Percentiles rank a stretch among this genome's conserved stretches.
These are phyloP conservation scores for Lasiodiplodia citricola DNA, from an alignment of 2,329 filamentous ascomycete species.

Conservation along the genomic window DNA sequence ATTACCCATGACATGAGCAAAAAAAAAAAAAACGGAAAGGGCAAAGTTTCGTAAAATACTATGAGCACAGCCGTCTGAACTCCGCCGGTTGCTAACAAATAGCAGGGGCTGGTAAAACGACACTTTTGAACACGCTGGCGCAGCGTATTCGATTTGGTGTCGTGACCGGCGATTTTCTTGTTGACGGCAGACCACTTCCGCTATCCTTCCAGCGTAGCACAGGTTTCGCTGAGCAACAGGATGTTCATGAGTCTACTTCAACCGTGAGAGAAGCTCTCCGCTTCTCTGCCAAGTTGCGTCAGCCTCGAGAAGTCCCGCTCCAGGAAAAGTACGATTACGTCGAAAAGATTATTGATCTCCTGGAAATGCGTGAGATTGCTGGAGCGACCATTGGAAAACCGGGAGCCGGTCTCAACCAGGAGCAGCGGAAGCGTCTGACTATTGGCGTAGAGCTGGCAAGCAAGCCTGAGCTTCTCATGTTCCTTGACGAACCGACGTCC, in stretches of 20 bases:
- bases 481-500: constrained; percentile 72
- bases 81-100: not conserved
- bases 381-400: constrained; percentile 67
- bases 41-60: too few relatives aligned
- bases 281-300: constrained; percentile 69
- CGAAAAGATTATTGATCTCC: constrained; percentile 65
- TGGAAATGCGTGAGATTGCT: constrained; percentile 72
- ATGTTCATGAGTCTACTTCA: constrained; percentile 69
- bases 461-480: constrained; percentile 69
- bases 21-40: too few relatives aligned
- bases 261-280: constrained; percentile 70
- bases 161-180: constrained; percentile 52
- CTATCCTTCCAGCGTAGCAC: constrained; percentile 58
- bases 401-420: constrained; percentile 59
- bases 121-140: constrained; percentile 47
- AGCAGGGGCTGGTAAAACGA: constrained; percentile 45
- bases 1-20: too few relatives aligned
- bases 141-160: constrained; percentile 53
- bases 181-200: constrained; percentile 46
- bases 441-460: constrained; percentile 74
- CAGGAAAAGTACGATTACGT: constrained; percentile 71
- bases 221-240: constrained; percentile 67
- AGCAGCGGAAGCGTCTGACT: constrained; percentile 73
- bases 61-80: not conserved
- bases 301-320: constrained; percentile 61